Conservation (phyloP, 768 basidiomycete genomes). For the Suillus luteus region DNA sequence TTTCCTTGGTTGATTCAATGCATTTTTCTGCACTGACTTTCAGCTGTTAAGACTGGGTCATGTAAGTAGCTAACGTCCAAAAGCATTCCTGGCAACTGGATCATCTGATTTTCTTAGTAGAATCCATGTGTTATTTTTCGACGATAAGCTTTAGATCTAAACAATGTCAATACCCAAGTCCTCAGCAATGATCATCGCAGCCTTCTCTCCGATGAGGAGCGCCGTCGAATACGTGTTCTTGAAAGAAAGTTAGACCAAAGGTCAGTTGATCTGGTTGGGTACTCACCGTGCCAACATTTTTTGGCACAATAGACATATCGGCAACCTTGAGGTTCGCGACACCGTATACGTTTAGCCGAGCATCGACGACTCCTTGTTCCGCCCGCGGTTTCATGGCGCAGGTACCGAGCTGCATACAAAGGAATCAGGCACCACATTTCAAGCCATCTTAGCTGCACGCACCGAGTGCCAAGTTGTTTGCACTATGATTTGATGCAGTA, state of each 20-base stretch:
- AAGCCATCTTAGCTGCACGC: constrained; percentile 7
- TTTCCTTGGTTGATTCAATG: not conserved
- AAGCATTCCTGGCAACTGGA: constrained; percentile 74
- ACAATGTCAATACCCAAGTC: constrained; percentile 37
- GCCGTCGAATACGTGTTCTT: constrained; percentile 44
- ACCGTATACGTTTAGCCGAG: constrained; percentile 62
- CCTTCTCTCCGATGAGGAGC: constrained; percentile 54
- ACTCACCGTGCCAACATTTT: constrained; percentile 35
- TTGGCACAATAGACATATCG: constrained; percentile 39
- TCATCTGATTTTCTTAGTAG: constrained; percentile 27
- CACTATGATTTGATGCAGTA: constrained; percentile 27
- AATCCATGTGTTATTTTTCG: not conserved
- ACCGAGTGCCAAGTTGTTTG: constrained; percentile 51
- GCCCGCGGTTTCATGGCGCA: constrained; percentile 64
- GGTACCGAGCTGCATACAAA: constrained; percentile 48
- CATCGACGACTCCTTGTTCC: constrained; percentile 59
- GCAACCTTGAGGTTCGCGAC: constrained; percentile 29
- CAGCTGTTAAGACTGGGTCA: too few relatives aligned
- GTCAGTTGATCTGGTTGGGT: too few relatives aligned
- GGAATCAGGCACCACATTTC: constrained; percentile 23
- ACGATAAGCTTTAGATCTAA: not conserved
- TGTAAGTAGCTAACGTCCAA: constrained; percentile 61
- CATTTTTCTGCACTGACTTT: constrained; percentile 33
- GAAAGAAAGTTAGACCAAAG: not conserved
- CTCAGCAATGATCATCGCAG: constrained; percentile 55